Evolutionary conservation across 805 yeast genomes (phyloP), one percentile per base, ranked within the genome.

Genomic region (Kockiozyma suomiensis): DNA sequence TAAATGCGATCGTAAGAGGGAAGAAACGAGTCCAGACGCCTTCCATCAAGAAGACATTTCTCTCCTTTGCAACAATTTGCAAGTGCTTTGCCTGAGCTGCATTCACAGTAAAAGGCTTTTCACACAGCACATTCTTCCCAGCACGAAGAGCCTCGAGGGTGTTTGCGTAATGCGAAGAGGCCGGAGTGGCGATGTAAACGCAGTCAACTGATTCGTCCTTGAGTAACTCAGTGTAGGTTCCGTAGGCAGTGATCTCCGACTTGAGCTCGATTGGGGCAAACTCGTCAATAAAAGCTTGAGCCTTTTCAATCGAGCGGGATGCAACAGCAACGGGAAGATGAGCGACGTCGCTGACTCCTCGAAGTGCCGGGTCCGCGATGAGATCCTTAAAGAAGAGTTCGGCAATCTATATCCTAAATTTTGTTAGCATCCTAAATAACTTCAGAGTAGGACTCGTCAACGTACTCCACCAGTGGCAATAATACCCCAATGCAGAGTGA

Each of bases 111-210:
- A 81, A 70, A 7, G 85, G 84, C 68, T 82, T 82, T 63, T 82
- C 86, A 66, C 83, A 79, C 47, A 82, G 71, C 21, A 82, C 83
- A 68, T 82, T 80, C 58, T 79, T 78, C 15, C 77, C 80, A 40
- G 75, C 71, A 12, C 73, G 67, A 46, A 82, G 71, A 12, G 82
- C 79, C 35, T 68, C 60, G 48, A 75, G 66, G 1, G 78, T 79
- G 58, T 76, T 79, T 42, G 76, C 79, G 56, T 77, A 75, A 67
- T 82, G 86, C 64, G 75, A 71, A 12, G 76, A 70, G 71, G 82
- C 85, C 2, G 85, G 85, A 6, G 81, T 74, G 1, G 83, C 85
- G 50, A 82, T 70, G 67, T 82, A 82, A 33, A 82, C 76, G 15
- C 77, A 72, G 54, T 82, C 79, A 42, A 82, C 75, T 1, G 74